Evolutionary conservation across 306 rosid genomes (phyloP).

Genomic region (Arachis stenosperma): DNA sequence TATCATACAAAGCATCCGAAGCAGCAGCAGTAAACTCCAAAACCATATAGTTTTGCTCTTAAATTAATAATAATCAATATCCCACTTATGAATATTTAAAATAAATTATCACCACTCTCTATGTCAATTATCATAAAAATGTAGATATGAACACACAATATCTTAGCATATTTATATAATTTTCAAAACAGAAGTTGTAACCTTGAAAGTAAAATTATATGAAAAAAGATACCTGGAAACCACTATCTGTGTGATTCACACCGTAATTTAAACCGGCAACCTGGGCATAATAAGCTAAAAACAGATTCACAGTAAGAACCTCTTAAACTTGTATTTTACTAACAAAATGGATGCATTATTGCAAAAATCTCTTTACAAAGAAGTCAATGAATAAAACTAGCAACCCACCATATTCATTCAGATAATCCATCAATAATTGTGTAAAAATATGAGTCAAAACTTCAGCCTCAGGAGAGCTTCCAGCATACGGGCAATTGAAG

Average conservation of each 20-base stretch:
- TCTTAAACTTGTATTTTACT: constrained; percentile 33
- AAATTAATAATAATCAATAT: constrained; percentile 13
- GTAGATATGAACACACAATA: constrained; percentile 1
- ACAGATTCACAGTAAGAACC: constrained; percentile 36
- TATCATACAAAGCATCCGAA: constrained; percentile 11
- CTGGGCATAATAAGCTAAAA: constrained; percentile 85
- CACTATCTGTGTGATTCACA: constrained; percentile 56
- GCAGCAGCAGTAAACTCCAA: constrained; percentile 18
- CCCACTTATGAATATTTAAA: constrained; percentile 21
- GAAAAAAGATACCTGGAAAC: constrained; percentile 76
- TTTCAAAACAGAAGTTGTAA: constrained; percentile 15
- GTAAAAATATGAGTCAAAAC: constrained; percentile 73
- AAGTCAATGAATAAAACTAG: constrained; percentile 18
- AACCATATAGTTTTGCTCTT: constrained; percentile 15
- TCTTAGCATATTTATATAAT: background rate
- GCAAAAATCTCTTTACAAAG: constrained; percentile 21
- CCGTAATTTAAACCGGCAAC: constrained; percentile 83
- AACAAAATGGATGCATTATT: constrained; percentile 11
- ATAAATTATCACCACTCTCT: constrained; percentile 16
- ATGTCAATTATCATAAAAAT: background rate
- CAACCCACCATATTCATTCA: constrained; percentile 86
- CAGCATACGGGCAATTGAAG: constrained; percentile 83
- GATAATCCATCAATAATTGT: constrained; percentile 80
- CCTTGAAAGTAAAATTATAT: constrained; percentile 26
- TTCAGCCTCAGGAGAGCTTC: constrained; percentile 82